Conservation (phyloP, 108 stramenopile species). For the Cylindrotheca closterium region DNA sequence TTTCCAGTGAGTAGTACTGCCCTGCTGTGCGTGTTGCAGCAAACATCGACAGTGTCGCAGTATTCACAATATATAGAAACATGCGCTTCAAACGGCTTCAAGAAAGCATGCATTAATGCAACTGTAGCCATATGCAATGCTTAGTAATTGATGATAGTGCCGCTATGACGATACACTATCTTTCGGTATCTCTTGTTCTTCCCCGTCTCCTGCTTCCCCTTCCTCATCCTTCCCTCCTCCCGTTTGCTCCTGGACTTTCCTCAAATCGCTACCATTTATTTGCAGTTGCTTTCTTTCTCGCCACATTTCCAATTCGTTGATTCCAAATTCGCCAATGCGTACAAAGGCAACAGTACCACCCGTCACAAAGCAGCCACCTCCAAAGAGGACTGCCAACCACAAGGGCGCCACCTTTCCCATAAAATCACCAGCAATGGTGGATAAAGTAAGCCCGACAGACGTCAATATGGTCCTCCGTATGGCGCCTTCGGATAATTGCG, state of each 20-base stretch:
- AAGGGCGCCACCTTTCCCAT: slow-evolving; percentile 52
- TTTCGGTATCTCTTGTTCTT: no score
- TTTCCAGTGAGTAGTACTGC: no score
- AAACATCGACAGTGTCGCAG: no score
- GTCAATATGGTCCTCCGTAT: slow-evolving; percentile 12
- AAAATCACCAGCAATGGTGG: slow-evolving; percentile 34
- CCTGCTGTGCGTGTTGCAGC: no score
- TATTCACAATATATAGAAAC: no score
- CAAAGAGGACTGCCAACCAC: slow-evolving; percentile 48
- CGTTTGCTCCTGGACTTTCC: not conserved
- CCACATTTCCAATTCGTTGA: slow-evolving; percentile 31
- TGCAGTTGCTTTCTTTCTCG: slow-evolving; percentile 21
- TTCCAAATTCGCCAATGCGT: slow-evolving; percentile 18
- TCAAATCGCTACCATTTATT: slow-evolving; percentile 4
- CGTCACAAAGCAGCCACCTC: slow-evolving; percentile 47
- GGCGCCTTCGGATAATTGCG: not conserved
- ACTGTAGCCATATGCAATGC: no score
- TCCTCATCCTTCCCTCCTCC: not conserved
- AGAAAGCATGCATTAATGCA: no score
- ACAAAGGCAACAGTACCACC: slow-evolving; percentile 42
- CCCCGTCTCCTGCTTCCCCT: not conserved
- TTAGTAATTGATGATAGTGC: no score
- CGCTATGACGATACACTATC: not conserved
- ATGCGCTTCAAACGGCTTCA: no score
- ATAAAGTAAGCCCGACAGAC: slow-evolving; percentile 30